Conservation (phyloP, 345 rosid genomes). For the Carallia brachiata region DNA sequence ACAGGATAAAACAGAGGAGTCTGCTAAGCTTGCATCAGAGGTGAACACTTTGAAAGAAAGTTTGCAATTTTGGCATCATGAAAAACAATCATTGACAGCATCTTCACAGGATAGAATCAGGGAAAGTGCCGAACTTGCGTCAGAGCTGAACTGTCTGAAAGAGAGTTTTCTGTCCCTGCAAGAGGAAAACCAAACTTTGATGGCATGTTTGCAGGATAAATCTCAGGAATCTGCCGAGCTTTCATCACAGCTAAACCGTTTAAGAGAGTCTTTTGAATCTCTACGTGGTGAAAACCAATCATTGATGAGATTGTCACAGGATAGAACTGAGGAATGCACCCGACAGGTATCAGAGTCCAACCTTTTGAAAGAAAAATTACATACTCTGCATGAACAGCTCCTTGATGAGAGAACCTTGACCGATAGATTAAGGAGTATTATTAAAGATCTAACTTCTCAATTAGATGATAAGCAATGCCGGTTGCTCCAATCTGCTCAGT, state of each 20-base stretch:
- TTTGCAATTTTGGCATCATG: conserved; percentile 14
- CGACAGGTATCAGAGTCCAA: conserved; percentile 8
- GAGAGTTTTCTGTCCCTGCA: conserved; percentile 16
- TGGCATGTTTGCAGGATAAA: conserved; percentile 12
- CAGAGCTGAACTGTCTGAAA: conserved; percentile 13
- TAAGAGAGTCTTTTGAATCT: conserved; percentile 14
- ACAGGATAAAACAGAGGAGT: conserved; percentile 14
- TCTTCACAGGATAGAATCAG: conserved; percentile 16
- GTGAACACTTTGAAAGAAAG: conserved; percentile 14
- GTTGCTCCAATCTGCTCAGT: conserved; percentile 47
- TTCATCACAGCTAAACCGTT: conserved; percentile 12
- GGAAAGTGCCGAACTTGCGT: conserved; percentile 12
- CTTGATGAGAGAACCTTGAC: conserved; percentile 49
- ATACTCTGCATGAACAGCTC: conserved; percentile 40
- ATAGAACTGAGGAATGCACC: conserved; percentile 13
- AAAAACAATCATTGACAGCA: conserved; percentile 15
- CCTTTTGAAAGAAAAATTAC: conserved; percentile 20
- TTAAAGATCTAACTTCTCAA: conserved; percentile 54
- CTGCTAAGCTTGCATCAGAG: conserved; percentile 15
- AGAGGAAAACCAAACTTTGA: conserved; percentile 22
- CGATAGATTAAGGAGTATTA: conserved; percentile 37
- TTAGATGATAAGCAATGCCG: conserved; percentile 47
- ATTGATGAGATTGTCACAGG: conserved; percentile 7
- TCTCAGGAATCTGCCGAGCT: conserved; percentile 12
- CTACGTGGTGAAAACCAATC: conserved; percentile 14